Base-by-base conservation (phyloP, 208 protist species). In the Leishmania turanica region DNA sequence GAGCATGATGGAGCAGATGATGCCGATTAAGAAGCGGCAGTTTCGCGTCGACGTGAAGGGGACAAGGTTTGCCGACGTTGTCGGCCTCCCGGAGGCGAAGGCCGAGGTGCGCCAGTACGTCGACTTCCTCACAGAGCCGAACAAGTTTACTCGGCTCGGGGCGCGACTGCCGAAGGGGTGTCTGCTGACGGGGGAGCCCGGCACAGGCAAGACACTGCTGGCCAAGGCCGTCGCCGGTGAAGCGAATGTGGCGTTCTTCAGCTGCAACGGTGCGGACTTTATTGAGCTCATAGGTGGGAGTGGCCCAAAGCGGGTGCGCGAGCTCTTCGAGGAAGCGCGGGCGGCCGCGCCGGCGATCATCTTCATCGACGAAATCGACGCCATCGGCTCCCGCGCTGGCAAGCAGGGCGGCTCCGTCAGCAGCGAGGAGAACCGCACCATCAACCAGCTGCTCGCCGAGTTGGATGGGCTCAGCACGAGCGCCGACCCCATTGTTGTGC, bases 311-410 rank as follows among this genome's bases (percentile, higher is more conserved):
- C 90, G 98, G 71, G 97, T 99, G 40, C 92, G 99, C 17, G 98
- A 99, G 83, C 91, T 99, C 37, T 99, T 99, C 90, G 82, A 88
- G 42, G 90, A 99, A 90, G 99, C 99, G 6, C 88, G 97, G 47
- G 90, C 90, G 42, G 98, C 95, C 31, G 90, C 97, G n/a, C 99
- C 98, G 19, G 95, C 96, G 65, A 99, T 99, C 82, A 91, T 99
- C 74, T 99, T 99, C 81, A 99, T 99, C 73, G 99, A 99, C 84
- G 99, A 99, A 88, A 99, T 99, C 79, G 99, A 99, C 86, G 99
- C 99, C 58, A 97, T 99, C 68, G 99, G 99, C 27, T 94, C 89
- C 42, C 88, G 87, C 15, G 82, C 90, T 37, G 89, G 91, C 24
- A 92, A 93, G 79, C 83, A 90, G 47, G 90, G 93, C 75, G 91